Percentiles rank a stretch among this genome's conserved stretches.
These are phyloP conservation scores for Thozetella sp. DNA, from an alignment of 495 filamentous ascomycete species.

Conservation along the genomic window DNA sequence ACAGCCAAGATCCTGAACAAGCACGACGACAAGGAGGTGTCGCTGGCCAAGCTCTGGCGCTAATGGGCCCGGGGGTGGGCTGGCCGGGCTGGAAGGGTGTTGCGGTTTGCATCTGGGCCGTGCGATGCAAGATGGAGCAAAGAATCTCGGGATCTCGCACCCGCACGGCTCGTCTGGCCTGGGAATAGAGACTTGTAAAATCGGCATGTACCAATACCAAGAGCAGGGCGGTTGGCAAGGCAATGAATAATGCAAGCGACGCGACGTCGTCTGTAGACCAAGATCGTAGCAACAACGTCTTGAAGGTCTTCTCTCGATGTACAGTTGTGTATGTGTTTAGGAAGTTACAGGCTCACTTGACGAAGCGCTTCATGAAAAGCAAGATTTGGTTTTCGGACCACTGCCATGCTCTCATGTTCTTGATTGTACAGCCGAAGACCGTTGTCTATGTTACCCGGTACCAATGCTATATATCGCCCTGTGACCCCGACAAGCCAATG, in stretches of 20 bases:
- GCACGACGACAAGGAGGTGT: slow-evolving; percentile 95
- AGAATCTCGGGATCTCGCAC: no score
- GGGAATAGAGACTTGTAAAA: not conserved
- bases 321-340: no score
- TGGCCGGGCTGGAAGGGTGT: not conserved
- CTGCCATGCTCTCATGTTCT: not conserved
- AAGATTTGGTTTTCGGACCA: not conserved
- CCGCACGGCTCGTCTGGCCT: no score
- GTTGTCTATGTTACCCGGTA: not conserved
- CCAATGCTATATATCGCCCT: not conserved
- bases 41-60: slow-evolving; percentile 36
- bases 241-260: not conserved
- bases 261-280: no score
- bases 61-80: slow-evolving; percentile 7
- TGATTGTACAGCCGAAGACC: not conserved
- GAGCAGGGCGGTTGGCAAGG: not conserved
- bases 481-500: not conserved
- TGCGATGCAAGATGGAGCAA: no score
- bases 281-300: no score
- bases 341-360: not conserved
- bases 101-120: not conserved
- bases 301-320: no score
- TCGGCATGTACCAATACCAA: not conserved
- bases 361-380: not conserved
- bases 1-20: slow-evolving; percentile 99